Conservation (phyloP, 78 protist genomes). For the Chrysochromulina tobinii region DNA sequence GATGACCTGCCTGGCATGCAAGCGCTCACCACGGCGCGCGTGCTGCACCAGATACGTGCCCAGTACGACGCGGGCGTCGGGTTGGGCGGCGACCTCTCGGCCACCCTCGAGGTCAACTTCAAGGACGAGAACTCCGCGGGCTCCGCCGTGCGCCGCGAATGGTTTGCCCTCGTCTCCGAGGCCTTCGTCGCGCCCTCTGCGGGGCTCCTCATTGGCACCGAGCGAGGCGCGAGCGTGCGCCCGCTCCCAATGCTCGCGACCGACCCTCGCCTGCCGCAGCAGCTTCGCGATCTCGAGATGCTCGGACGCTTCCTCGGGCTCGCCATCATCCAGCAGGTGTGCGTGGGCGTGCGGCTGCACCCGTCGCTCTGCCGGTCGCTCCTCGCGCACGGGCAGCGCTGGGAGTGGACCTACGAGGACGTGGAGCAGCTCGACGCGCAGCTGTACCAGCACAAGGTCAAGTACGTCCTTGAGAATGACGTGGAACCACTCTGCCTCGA, state of each 20-base stretch:
- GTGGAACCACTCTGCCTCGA: background rate
- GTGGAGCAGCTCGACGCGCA: background rate
- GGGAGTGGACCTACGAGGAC: slow-evolving; percentile 7
- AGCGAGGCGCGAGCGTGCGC: background rate
- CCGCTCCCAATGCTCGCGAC: background rate
- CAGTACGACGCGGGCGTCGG: background rate
- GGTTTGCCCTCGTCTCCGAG: slow-evolving; percentile 8
- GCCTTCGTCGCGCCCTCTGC: background rate
- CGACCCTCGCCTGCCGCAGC: background rate
- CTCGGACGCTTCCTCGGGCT: slow-evolving; percentile 25
- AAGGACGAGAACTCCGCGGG: slow-evolving; percentile 31
- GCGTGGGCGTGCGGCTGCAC: slow-evolving; percentile 15
- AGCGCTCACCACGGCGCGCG: background rate
- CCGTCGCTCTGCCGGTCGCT: background rate
- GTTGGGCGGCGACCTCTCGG: background rate
- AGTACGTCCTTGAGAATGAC: background rate
- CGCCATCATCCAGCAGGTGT: background rate
- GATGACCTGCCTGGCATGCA: too few relatives aligned
- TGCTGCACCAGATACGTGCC: background rate
- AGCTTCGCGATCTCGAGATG: background rate
- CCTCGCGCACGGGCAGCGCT: background rate
- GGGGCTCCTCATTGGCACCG: background rate
- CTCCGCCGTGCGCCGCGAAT: slow-evolving; percentile 11
- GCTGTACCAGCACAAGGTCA: slow-evolving; percentile 6
- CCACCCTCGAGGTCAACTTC: slow-evolving; percentile 26